phyloP scores from a whole-genome alignment of 495 filamentous ascomycete species.

The Aspergillus ellipticus region DNA sequence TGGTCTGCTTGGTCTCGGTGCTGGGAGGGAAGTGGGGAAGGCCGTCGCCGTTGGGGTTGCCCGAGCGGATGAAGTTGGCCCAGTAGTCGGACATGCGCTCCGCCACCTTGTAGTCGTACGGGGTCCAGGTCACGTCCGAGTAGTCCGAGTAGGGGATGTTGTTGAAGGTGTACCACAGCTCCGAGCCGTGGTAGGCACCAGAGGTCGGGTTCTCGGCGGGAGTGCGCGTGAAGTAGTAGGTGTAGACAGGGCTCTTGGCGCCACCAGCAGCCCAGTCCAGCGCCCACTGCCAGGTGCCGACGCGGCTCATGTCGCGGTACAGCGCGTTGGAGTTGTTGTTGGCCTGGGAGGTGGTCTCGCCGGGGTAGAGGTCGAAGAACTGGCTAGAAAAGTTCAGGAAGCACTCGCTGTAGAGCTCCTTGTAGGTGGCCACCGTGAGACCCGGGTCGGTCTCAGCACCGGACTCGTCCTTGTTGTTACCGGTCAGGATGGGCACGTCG shows the following conservation, averaged over 20 bases:
- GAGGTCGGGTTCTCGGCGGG: slow-evolving; percentile 10
- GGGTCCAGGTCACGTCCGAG: slow-evolving; percentile 16
- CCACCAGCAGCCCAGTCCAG: slow-evolving; percentile 14
- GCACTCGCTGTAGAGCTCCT: slow-evolving; percentile 10
- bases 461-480: slow-evolving; percentile 20
- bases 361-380: slow-evolving; percentile 20
- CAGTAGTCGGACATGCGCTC: slow-evolving; percentile 18
- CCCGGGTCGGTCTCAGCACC: slow-evolving; percentile 4
- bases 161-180: slow-evolving; percentile 21
- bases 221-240: slow-evolving; percentile 14
- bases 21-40: slow-evolving; percentile 1
- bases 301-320: slow-evolving; percentile 11
- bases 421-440: slow-evolving; percentile 8
- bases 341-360: slow-evolving; percentile 7
- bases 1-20: slow-evolving; percentile 6
- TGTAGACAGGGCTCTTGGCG: slow-evolving; percentile 17
- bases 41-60: slow-evolving; percentile 21
- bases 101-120: slow-evolving; percentile 14
- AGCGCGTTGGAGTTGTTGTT: slow-evolving; percentile 12
- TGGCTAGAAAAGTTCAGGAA: slow-evolving; percentile 5
- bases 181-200: slow-evolving; percentile 18
- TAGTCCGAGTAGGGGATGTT: slow-evolving; percentile 21
- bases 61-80: slow-evolving; percentile 23
- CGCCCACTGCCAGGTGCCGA: slow-evolving; percentile 16
- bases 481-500: slow-evolving; percentile 19